A percentile compares a stretch with the other conserved stretches of the same genome.
Conservation (phyloP, 495 filamentous ascomycete species). For the Rhypophila decipiens region DNA sequence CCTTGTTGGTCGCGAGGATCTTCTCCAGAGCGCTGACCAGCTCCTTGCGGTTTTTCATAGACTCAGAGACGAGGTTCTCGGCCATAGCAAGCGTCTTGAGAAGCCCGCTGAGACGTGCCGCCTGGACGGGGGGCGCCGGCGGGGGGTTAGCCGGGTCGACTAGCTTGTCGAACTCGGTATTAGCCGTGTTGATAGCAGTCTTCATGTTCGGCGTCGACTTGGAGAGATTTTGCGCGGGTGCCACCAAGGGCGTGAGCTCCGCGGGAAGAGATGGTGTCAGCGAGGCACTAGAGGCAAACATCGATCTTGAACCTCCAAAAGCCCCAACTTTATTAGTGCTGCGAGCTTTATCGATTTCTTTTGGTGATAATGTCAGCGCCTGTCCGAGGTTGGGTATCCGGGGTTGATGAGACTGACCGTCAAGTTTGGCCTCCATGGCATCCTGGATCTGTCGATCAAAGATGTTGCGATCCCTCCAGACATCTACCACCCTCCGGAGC, state of each 20-base stretch:
- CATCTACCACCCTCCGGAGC: constrained; percentile 81
- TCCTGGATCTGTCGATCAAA: constrained; percentile 75
- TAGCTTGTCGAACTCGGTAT: constrained; percentile 74
- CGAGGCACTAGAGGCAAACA: constrained; percentile 52
- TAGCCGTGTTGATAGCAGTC: constrained; percentile 59
- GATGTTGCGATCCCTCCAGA: constrained; percentile 83
- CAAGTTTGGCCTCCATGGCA: constrained; percentile 67
- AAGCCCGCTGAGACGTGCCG: constrained; percentile 79
- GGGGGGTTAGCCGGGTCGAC: constrained; percentile 57
- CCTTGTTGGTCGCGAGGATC: constrained; percentile 67
- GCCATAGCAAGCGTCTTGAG: constrained; percentile 83
- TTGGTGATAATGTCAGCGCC: neutral
- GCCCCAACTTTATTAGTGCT: constrained; percentile 53
- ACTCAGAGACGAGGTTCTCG: constrained; percentile 84
- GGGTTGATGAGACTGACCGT: constrained; percentile 47
- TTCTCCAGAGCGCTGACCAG: constrained; percentile 78
- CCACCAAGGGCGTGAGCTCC: constrained; percentile 68
- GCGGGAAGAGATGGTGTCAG: constrained; percentile 55
- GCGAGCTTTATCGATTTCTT: constrained; percentile 76
- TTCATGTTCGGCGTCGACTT: constrained; percentile 60
- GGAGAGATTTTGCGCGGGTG: constrained; percentile 62
- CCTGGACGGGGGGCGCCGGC: constrained; percentile 81
- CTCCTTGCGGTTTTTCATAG: constrained; percentile 75
- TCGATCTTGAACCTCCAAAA: constrained; percentile 62
- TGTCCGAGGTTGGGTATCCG: constrained; percentile 1